Base-by-base conservation (phyloP, 1,139 yeast genomes). In the Protomyces pachydermus region DNA sequence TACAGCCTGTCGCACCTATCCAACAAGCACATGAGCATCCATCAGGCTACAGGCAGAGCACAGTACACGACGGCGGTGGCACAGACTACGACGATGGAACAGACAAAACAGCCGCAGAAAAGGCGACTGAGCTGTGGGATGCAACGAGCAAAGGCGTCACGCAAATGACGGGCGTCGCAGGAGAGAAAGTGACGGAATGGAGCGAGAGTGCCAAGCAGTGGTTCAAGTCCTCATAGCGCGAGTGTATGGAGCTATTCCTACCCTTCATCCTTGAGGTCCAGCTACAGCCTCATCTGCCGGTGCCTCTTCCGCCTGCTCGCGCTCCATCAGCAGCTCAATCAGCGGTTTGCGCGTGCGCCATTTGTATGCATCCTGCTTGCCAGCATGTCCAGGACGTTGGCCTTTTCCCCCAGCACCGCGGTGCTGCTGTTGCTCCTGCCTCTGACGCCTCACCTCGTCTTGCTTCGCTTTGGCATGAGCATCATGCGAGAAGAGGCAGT, bases 331-430 rank as follows among this genome's bases (percentile, higher is more conserved):
- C 28, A 55, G 56, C 38, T 58, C 56, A 45, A 51, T 50, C 39
- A 58, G 34, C 34, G 56, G 53, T 37, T 52, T 52, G n/a, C 62
- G 51, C 12, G 53, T 58, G 12, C 62, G 51, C 62, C 62, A 58
- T 23, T 58, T 58, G 23, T 58, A 52, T 20, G 52, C 32, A 18
- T 58, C 56, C 18, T 58, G 54, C 9, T 25, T 37, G 16, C 16
- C 42, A n/a, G 42, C 42, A 28, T 28, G 32, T 28, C 32, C 23
- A 20, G 23, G 23, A 20, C 23, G 23, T 20, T 20, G 23, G 2
- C 23, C 32, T 28, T 6, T 6, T 28, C 32, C 32, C 4, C 32
- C 32, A 6, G 32, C 32, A 28, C 32, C 32, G 32, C 32, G 32
- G 4, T 23, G 53, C 28, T 18, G 35, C 46, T 35, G 54, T 23